Evolutionary conservation across 2,329 filamentous ascomycete genomes (phyloP).

Genomic region (Cryphonectria parasitica): DNA sequence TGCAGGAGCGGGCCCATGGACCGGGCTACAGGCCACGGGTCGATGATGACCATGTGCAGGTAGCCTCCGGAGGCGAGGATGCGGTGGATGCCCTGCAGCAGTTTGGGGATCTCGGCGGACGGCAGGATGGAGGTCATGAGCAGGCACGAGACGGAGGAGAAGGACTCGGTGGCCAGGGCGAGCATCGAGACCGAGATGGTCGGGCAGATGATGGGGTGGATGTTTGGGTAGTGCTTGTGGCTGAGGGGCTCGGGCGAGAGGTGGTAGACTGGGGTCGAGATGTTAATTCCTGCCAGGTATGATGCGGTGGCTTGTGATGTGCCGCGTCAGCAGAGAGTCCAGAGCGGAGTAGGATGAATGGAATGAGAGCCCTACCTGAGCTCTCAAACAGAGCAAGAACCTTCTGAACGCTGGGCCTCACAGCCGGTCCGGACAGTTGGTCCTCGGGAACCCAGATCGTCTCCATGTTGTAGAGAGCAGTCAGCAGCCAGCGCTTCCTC

Average conservation of each 20-base stretch:
- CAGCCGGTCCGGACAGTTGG: slow-evolving; percentile 26
- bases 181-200: slow-evolving; percentile 42
- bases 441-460: slow-evolving; percentile 35
- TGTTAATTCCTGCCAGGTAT: slow-evolving; percentile 52
- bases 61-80: slow-evolving; percentile 59
- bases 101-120: slow-evolving; percentile 57
- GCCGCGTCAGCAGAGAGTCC: slow-evolving; percentile 7
- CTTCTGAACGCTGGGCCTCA: slow-evolving; percentile 36
- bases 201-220: slow-evolving; percentile 45
- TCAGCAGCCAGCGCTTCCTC: slow-evolving; percentile 43
- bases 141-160: slow-evolving; percentile 56
- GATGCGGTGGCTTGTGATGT: slow-evolving; percentile 48
- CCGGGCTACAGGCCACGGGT: slow-evolving; percentile 60
- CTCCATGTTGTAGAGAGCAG: slow-evolving; percentile 52
- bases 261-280: slow-evolving; percentile 48
- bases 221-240: slow-evolving; percentile 43
- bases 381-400: slow-evolving; percentile 57
- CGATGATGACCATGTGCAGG: slow-evolving; percentile 64
- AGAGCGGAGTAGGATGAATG: slow-evolving; percentile 21
- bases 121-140: slow-evolving; percentile 61
- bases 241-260: slow-evolving; percentile 49
- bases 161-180: slow-evolving; percentile 47
- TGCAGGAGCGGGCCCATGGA: slow-evolving; percentile 62
- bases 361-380: slow-evolving; percentile 45
- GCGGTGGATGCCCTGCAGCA: slow-evolving; percentile 61